Percentiles rank a stretch among this genome's conserved stretches.
Evolutionary conservation across 495 filamentous ascomycete genomes (phyloP).

Genomic region (Neurospora sp.): DNA sequence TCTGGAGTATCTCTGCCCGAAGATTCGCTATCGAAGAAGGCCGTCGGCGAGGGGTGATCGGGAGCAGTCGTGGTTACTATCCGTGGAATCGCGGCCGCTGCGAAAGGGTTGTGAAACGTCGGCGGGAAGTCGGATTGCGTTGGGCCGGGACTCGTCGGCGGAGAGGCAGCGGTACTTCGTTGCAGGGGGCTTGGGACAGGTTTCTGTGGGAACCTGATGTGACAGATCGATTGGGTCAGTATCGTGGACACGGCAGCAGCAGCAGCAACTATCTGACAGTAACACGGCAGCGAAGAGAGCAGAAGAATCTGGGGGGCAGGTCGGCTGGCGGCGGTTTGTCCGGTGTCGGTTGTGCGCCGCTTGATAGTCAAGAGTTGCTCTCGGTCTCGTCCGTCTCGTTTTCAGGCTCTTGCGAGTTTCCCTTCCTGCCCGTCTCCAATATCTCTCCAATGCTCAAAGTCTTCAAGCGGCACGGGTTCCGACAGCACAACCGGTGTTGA

Average conservation of each 20-base stretch:
- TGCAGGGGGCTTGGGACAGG: slow-evolving; percentile 33
- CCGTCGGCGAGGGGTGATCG: slow-evolving; percentile 14
- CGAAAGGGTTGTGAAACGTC: slow-evolving; percentile 10
- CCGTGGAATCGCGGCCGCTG: slow-evolving; percentile 18
- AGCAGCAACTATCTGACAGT: slow-evolving; percentile 13
- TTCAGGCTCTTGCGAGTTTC: not conserved
- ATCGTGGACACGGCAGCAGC: slow-evolving; percentile 26
- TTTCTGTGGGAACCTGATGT: slow-evolving; percentile 27
- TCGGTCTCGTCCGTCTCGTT: not conserved
- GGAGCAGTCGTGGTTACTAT: slow-evolving; percentile 27
- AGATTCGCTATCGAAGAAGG: slow-evolving; percentile 28
- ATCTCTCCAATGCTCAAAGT: not conserved
- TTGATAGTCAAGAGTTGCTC: not conserved
- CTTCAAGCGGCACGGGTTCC: not conserved
- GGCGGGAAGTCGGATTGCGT: slow-evolving; percentile 25
- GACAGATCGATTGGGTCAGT: slow-evolving; percentile 21
- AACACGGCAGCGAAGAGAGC: slow-evolving; percentile 23
- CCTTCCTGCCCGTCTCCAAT: not conserved
- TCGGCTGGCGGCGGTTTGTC: slow-evolving; percentile 7
- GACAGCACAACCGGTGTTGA: not conserved
- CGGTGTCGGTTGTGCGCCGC: slow-evolving; percentile 1
- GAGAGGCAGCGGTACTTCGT: slow-evolving; percentile 27
- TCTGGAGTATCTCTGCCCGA: slow-evolving; percentile 24
- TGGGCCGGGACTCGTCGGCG: slow-evolving; percentile 32
- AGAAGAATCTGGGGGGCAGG: slow-evolving; percentile 8